phyloP scores from a whole-genome alignment of 2,329 filamentous ascomycete genomes.

The Allantophomopsis cytisporea region DNA sequence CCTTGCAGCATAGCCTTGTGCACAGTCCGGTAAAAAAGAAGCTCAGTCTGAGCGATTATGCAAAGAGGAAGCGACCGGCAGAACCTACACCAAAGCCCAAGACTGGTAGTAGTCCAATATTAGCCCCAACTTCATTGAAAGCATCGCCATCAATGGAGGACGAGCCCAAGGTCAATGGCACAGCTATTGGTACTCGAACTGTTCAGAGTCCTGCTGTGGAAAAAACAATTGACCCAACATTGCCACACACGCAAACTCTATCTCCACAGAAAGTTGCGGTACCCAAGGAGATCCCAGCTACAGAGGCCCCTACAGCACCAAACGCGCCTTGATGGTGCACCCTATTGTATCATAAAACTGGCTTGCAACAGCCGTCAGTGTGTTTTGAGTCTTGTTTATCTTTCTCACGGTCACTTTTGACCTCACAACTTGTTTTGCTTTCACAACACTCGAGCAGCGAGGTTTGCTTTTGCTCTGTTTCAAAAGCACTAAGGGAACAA shows the following conservation, averaged over 20 bases:
- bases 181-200: conserved; percentile 18
- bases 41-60: conserved; percentile 53
- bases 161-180: conserved; percentile 23
- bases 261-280: no score
- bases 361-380: no score
- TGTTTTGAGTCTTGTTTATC: no score
- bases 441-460: no score
- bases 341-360: no score
- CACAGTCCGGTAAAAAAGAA: conserved; percentile 50
- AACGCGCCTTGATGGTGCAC: no score
- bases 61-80: conserved; percentile 21
- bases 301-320: background rate
- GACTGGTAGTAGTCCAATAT: conserved; percentile 16
- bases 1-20: conserved; percentile 26
- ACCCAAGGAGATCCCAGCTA: no score
- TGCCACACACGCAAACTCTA: no score
- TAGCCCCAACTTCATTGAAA: conserved; percentile 21
- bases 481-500: no score
- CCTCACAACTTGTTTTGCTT: no score
- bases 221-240: conserved; percentile 13
- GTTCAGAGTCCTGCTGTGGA: conserved; percentile 20
- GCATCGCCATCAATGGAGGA: conserved; percentile 22
- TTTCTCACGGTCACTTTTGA: no score
- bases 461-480: no score
- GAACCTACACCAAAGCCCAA: conserved; percentile 9